Evolutionary conservation across 1,284 basidiomycete species (phyloP), one percentile per base, ranked within the genome.

Genomic region (Boletellus deceptivus): DNA sequence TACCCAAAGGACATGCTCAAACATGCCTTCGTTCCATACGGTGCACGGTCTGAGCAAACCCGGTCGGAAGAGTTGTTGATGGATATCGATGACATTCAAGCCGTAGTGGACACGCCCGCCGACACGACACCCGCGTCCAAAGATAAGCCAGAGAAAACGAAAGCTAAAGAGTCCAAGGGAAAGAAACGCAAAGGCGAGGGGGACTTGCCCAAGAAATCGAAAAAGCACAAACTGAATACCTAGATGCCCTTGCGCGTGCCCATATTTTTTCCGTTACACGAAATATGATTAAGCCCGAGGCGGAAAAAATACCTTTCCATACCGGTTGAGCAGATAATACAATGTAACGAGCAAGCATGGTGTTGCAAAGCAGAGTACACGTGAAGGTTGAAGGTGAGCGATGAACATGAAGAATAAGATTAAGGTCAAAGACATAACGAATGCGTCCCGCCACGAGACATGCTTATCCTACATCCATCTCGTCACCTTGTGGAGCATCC

Each of bases 21-120:
- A 49, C 85, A 88, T 58, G 65, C 71, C 1, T 89, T 86, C 65
- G 63, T 78, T 54, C 86, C 86, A 0, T 78, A 77, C 27, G 86
- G 86, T 1, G 77, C 83, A 6, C 62, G 73, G n/a, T 67, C 64
- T 10, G 46, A 50, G 2, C 57, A 55, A 31, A 54, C 55, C 16
- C 45, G 6, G 31, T 41, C 45, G 8, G 46, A 53, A 34, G 55
- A 45, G 10, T 16, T 50, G 16, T 46, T 52, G 14, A 55, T 60
- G 52, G 59, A 64, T 7, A 53, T 59, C 7, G 63, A 67, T 10
- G 53, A 63, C 11, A 48, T 49, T n/a, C 57, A 60, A 18, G 18
- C 37, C 25, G 20, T 48, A 8, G 34, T 25, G 5, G 52, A 51
- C 11, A 46, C 50, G 29, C 24, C 46, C 4, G 14, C 36, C 20